Conservation (phyloP, 805 yeast species). For the Yarrowia yakushimensis region DNA sequence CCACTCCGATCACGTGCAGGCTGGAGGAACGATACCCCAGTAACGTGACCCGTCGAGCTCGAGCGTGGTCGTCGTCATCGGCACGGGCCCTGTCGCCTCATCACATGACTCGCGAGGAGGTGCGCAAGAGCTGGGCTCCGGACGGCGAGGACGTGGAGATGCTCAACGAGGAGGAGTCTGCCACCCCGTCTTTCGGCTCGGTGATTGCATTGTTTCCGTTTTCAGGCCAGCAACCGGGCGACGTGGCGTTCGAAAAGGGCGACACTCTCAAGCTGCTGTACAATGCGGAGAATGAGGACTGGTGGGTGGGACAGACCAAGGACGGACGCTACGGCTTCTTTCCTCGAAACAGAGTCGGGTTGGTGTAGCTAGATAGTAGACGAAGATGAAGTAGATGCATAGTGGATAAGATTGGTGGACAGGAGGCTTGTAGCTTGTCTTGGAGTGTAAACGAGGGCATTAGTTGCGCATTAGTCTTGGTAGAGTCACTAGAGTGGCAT, state of each 20-base stretch:
- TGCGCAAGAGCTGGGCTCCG: constrained; percentile 1
- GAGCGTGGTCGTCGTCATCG: constrained; percentile 33
- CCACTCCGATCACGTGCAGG: constrained; percentile 15
- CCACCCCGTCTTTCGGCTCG: constrained; percentile 1
- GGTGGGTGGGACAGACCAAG: constrained; percentile 50
- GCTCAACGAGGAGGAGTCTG: constrained; percentile 4
- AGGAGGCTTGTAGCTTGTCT: not conserved
- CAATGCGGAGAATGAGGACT: constrained; percentile 41
- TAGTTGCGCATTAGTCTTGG: not conserved
- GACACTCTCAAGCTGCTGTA: constrained; percentile 39
- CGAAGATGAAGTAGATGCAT: not conserved
- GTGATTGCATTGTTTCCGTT: constrained; percentile 38
- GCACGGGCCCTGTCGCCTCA: constrained; percentile 32
- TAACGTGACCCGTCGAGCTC: constrained; percentile 28
- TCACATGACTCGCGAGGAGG: constrained; percentile 4
- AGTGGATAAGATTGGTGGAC: not conserved
- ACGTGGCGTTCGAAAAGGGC: constrained; percentile 40
- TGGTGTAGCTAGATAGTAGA: not conserved
- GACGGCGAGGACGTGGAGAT: constrained; percentile 12
- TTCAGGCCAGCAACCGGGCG: constrained; percentile 40
- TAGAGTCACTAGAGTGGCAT: too few species aligned
- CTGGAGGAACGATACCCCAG: constrained; percentile 24
- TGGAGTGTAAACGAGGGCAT: not conserved
- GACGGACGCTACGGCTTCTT: constrained; percentile 46
- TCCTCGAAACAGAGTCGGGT: constrained; percentile 46